Evolutionary conservation across 164 flowering plant genomes (phyloP), one percentile per base, ranked within the genome.

Genomic region (Umbellularia californica): DNA sequence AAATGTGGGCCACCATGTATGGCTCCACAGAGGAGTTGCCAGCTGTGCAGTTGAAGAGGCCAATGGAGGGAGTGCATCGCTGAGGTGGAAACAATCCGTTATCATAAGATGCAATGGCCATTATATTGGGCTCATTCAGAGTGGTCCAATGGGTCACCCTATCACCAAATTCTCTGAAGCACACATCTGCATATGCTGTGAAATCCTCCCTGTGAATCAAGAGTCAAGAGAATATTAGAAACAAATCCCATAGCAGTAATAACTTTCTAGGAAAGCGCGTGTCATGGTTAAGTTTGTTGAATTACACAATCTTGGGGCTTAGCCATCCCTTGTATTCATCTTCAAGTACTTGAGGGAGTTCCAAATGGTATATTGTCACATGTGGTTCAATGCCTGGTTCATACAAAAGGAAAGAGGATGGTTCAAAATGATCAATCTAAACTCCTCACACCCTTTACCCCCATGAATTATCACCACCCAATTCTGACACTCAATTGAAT

Each of bases 11-110:
- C 23, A 70, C 87, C 2, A 81, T 35, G 73, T 87, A 88, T 2
- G 92, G 89, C 68, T 88, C 92, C 25, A 75, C 62, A 22, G 90
- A 66, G 33, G 92, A 87, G 79, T 88, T 81, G 14, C 92, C 92
- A 23, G n/a, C 77, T 2, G 76, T 24, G 71, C 88, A 86, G 27
- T 74, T 75, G 68, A 19, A 27, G 17, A 55, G 0, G 11, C 85
- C 85, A 70, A 80, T 79, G 7, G 84, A 78, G 3, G 72, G 17
- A 58, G 88, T 83, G 70, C 91, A 88, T 19, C 87, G 80, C 10
- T 41, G 24, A 20, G 92, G 92, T 20, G 92, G 83, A 0, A 65
- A 4, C n/a, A 68, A 0, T 28, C 88, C 90, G 0, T 0, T 0
- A 28, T 85, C 87, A 76, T 85, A 85, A 17, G 84, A 85, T 1